Evolutionary conservation across 2,329 filamentous ascomycete species (phyloP), one percentile per base, ranked within the genome.

Genomic region (Sporothrix brunneoviolacea): DNA sequence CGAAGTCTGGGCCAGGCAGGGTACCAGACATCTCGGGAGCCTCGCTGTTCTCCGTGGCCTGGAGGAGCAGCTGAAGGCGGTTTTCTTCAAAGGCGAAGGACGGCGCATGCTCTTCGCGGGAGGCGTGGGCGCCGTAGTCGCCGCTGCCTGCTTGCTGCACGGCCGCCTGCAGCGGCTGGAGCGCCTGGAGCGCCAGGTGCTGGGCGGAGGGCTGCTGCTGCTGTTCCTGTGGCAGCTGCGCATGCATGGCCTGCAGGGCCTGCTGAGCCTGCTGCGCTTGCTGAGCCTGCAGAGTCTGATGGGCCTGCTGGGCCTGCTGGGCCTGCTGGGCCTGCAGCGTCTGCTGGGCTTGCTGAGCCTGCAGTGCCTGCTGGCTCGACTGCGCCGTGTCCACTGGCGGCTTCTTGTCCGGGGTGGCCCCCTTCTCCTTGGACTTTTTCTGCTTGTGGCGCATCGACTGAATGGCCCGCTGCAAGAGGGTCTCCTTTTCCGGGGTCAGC

Each of bases 161-260:
- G n/a, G n/a, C n/a, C n/a, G 21, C n/a, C 18, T 48, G 45, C 16
- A 19, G 36, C 24, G 21, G 44, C 24, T 47, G 24, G 4, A n/a
- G 35, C 16, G 10, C 3, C 4, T 32, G 42, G 19, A 12, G 32
- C 3, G 28, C 24, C 10, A 19, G 18, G 9, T 44, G 40, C 28
- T 44, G 41, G n/a, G 18, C 15, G 15, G 35, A 19, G 10, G 33
- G 16, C 12, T 33, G 28, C 30, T 24, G 41, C 3, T 43, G 19
- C 8, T 16, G 27, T 4, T 4, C 8, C 13, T 48, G 24, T 24
- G 37, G 44, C 44, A 15, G 12, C 18, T 47, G 44, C 44, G 21
- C 24, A 9, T 39, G 71, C 28, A 73, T 58, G 4, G 71, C 75
- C 61, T 79, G 76, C 65, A 75, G 76, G 19, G 72, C 73, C 58